Percentiles rank a stretch among this genome's conserved stretches.
phyloP scores from a whole-genome alignment of 1,284 basidiomycete genomes.

The Abortiporus biennis region DNA sequence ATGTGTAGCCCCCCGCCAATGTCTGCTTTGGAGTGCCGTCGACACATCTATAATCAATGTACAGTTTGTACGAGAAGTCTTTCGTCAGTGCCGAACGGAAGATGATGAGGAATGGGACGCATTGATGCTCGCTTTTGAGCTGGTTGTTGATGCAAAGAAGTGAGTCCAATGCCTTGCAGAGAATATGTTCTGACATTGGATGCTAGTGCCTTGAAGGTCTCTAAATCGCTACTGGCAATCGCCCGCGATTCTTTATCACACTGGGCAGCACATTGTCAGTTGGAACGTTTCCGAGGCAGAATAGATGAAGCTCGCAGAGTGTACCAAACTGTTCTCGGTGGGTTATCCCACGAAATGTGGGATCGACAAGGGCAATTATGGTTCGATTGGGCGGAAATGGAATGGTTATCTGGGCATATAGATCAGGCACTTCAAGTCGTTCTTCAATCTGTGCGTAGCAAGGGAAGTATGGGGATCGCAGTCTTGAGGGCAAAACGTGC shows the following conservation, averaged over 20 bases:
- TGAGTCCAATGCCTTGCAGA: conserved; percentile 24
- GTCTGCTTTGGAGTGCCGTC: conserved; percentile 43
- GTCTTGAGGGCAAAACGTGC: conserved; percentile 53
- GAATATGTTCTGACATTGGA: conserved; percentile 4
- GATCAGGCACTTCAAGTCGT: conserved; percentile 48
- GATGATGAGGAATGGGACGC: conserved; percentile 60
- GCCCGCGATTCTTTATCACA: conserved; percentile 62
- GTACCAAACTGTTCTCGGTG: conserved; percentile 63
- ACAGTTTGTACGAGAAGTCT: conserved; percentile 46
- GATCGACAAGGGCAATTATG: conserved; percentile 48
- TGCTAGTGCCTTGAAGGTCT: conserved; percentile 65
- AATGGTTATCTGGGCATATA: conserved; percentile 61
- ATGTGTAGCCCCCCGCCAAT: conserved; percentile 29
- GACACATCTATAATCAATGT: conserved; percentile 43
- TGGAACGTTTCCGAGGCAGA: conserved; percentile 72
- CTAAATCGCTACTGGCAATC: conserved; percentile 61
- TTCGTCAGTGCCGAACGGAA: conserved; percentile 44
- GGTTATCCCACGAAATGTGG: conserved; percentile 29
- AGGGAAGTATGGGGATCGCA: conserved; percentile 44
- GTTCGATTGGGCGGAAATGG: conserved; percentile 89
- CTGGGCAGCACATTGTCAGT: conserved; percentile 79
- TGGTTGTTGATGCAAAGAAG: conserved; percentile 55
- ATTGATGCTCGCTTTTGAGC: conserved; percentile 63
- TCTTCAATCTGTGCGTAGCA: conserved; percentile 45
- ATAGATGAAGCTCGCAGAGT: conserved; percentile 76